Evolutionary conservation across 345 rosid species (phyloP).

Genomic region (Barbarea vulgaris): DNA sequence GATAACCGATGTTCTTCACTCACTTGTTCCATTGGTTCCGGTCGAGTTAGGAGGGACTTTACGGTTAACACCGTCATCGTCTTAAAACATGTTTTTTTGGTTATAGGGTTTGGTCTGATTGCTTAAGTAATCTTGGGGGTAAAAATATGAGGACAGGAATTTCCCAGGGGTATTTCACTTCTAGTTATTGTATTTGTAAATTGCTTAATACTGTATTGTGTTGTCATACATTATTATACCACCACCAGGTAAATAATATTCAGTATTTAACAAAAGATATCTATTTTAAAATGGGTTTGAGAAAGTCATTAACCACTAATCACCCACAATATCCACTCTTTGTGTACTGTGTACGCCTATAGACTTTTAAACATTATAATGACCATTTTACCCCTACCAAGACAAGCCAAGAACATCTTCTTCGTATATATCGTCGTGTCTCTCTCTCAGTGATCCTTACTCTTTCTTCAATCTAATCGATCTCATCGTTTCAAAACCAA

Average conservation of each 20-base stretch:
- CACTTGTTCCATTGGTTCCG: slow-evolving; percentile 83
- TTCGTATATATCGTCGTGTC: slow-evolving; percentile 35
- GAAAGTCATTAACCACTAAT: slow-evolving; percentile 5
- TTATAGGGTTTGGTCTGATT: neutral
- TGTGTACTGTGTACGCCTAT: neutral
- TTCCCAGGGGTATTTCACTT: neutral
- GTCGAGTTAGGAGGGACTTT: slow-evolving; percentile 90
- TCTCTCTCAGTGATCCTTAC: neutral
- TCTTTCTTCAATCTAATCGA: slow-evolving; percentile 25
- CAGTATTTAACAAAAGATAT: neutral
- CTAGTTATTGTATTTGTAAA: slow-evolving; percentile 20
- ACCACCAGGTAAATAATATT: neutral
- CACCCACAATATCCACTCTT: neutral
- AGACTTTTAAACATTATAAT: neutral
- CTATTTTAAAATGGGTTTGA: neutral
- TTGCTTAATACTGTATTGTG: neutral
- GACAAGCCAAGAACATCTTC: neutral
- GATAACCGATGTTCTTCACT: slow-evolving; percentile 86
- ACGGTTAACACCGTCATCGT: slow-evolving; percentile 37
- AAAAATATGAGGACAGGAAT: neutral
- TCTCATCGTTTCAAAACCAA: slow-evolving; percentile 21
- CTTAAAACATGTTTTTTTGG: slow-evolving; percentile 3
- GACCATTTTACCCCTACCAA: slow-evolving; percentile 15
- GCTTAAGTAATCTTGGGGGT: slow-evolving; percentile 6
- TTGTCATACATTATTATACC: neutral